phyloP scores from a whole-genome alignment of 2,329 filamentous ascomycete genomes.

The Aspergillus udagawae region DNA sequence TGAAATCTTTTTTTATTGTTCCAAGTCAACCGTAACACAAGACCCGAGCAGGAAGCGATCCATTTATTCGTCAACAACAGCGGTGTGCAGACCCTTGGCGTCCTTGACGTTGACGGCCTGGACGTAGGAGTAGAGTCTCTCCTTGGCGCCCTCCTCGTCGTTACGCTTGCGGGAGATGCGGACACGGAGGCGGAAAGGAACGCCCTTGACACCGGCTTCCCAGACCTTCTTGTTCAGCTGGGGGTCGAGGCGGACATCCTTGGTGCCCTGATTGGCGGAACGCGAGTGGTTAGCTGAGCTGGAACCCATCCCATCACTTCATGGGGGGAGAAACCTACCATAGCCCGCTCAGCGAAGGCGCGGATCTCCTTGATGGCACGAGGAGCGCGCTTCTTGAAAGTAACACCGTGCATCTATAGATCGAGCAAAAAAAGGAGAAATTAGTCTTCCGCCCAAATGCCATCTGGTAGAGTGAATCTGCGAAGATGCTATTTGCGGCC shows the following conservation, averaged over 20 bases:
- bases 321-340: slow-evolving; percentile 64
- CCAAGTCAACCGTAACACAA: neutral
- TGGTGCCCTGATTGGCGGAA: slow-evolving; percentile 66
- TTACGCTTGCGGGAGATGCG: slow-evolving; percentile 99
- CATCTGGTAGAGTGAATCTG: slow-evolving; percentile 28
- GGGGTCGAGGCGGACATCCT: slow-evolving; percentile 96
- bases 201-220: slow-evolving; percentile 98
- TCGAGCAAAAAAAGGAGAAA: slow-evolving; percentile 38
- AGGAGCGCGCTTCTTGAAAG: slow-evolving; percentile 99
- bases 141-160: slow-evolving; percentile 98
- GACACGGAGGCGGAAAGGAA: slow-evolving; percentile 93
- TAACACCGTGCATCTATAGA: slow-evolving; percentile 84
- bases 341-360: slow-evolving; percentile 84
- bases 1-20: neutral
- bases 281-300: slow-evolving; percentile 5
- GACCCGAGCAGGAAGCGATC: neutral
- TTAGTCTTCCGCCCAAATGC: slow-evolving; percentile 67
- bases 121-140: slow-evolving; percentile 99
- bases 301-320: neutral
- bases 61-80: slow-evolving; percentile 67
- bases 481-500: slow-evolving; percentile 30
- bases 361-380: slow-evolving; percentile 99
- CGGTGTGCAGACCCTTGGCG: slow-evolving; percentile 93
- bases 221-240: slow-evolving; percentile 99
- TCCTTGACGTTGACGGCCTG: slow-evolving; percentile 99